These are phyloP conservation scores for Trichoderma citrinoviride DNA, from an alignment of 2,329 filamentous ascomycete genomes.

Conservation along the genomic window DNA sequence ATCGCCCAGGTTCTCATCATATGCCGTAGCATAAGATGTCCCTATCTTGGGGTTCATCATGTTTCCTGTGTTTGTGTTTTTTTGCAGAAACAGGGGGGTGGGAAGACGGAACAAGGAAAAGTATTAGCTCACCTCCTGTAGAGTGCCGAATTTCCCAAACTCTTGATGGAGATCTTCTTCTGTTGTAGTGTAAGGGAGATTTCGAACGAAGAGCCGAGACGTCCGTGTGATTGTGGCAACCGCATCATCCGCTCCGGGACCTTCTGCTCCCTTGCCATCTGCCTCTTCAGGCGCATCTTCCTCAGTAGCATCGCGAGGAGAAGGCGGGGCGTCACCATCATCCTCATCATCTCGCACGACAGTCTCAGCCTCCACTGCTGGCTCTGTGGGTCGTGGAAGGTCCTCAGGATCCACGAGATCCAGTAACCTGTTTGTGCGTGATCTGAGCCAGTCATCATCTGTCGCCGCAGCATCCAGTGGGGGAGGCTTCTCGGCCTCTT, in stretches of 20 bases:
- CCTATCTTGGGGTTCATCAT: conserved; percentile 99
- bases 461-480: conserved; percentile 48
- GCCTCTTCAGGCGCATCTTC: conserved; percentile 29
- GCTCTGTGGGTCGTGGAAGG: conserved; percentile 29
- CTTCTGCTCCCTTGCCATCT: conserved; percentile 33
- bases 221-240: conserved; percentile 67
- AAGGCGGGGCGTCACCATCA: conserved; percentile 28
- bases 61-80: conserved; percentile 36
- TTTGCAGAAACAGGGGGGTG: not conserved
- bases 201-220: conserved; percentile 81
- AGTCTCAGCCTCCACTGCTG: conserved; percentile 14
- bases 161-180: conserved; percentile 72
- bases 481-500: conserved; percentile 28
- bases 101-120: conserved; percentile 4
- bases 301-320: conserved; percentile 29
- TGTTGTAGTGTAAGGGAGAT: conserved; percentile 76
- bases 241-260: conserved; percentile 28
- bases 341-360: conserved; percentile 25
- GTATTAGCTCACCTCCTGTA: conserved; percentile 76
- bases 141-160: conserved; percentile 69
- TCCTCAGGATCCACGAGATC: conserved; percentile 79
- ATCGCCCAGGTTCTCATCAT: conserved; percentile 90
- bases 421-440: conserved; percentile 79
- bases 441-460: conserved; percentile 89
- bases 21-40: conserved; percentile 95